phyloP scores from a whole-genome alignment of 345 rosid species.

The Cardamine resedifolia region DNA sequence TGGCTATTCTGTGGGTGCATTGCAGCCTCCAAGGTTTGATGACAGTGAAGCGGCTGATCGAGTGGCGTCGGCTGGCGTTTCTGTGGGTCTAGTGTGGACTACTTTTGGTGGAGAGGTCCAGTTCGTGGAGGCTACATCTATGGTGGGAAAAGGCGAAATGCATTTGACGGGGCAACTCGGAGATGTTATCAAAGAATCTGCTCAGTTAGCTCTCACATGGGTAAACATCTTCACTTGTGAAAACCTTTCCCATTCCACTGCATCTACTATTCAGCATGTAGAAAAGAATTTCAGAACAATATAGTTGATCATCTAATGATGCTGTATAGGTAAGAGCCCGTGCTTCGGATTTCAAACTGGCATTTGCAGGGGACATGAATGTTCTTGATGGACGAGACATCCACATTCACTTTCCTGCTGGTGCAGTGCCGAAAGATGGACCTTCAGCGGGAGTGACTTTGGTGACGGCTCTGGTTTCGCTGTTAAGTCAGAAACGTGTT shows the following conservation, averaged over 20 bases:
- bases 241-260: background rate
- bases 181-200: conserved; percentile 98
- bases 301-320: conserved; percentile 9
- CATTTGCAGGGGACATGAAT: conserved; percentile 57
- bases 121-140: conserved; percentile 90
- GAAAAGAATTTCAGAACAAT: background rate
- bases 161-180: conserved; percentile 99
- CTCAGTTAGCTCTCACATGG: conserved; percentile 98
- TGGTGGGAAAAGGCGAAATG: conserved; percentile 89
- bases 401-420: conserved; percentile 98
- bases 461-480: conserved; percentile 90
- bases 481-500: conserved; percentile 76
- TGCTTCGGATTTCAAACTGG: conserved; percentile 77
- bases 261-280: background rate
- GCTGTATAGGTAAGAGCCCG: conserved; percentile 81
- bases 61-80: conserved; percentile 89
- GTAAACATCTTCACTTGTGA: conserved; percentile 42
- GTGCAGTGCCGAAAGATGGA: conserved; percentile 98
- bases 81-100: conserved; percentile 99
- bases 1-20: conserved; percentile 23
- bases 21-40: conserved; percentile 96
- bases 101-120: conserved; percentile 98
- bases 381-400: conserved; percentile 85
- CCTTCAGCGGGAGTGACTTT: conserved; percentile 99
- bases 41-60: conserved; percentile 94